Conservation (phyloP, 345 rosid species). For the Arabidopsis arenosa region DNA sequence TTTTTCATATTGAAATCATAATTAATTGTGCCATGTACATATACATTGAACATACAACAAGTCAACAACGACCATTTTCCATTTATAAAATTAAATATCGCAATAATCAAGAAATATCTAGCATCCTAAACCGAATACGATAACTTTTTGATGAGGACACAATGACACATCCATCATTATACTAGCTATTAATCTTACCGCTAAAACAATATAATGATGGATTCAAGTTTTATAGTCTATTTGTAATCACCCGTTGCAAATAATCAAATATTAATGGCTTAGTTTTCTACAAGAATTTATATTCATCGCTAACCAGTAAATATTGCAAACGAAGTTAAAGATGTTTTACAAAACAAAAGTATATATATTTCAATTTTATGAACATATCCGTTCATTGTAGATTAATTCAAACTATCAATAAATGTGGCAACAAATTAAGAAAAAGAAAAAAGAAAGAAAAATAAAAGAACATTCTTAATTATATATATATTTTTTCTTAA, state of each 20-base stretch:
- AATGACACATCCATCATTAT: conserved; percentile 21
- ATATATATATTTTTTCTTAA: neutral
- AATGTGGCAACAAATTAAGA: conserved; percentile 17
- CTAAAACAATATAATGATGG: conserved; percentile 8
- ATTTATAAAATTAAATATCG: conserved; percentile 9
- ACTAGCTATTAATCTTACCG: conserved; percentile 3
- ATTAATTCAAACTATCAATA: conserved; percentile 22
- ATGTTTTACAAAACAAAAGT: conserved; percentile 13
- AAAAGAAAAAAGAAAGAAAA: neutral
- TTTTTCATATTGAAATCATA: conserved; percentile 38
- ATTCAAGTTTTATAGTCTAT: neutral
- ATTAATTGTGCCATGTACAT: conserved; percentile 26
- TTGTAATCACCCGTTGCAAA: neutral
- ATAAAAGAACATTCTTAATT: neutral
- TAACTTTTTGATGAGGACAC: conserved; percentile 19
- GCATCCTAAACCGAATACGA: neutral
- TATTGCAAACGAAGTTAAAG: neutral
- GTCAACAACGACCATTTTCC: conserved; percentile 38
- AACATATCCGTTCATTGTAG: conserved; percentile 5
- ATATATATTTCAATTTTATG: neutral
- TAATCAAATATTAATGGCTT: neutral
- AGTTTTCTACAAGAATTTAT: neutral
- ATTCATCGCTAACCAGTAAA: neutral
- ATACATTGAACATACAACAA: conserved; percentile 39
- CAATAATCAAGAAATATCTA: conserved; percentile 29